phyloP scores from a whole-genome alignment of 2,329 filamentous ascomycete genomes.

The Eurotiales sp. region DNA sequence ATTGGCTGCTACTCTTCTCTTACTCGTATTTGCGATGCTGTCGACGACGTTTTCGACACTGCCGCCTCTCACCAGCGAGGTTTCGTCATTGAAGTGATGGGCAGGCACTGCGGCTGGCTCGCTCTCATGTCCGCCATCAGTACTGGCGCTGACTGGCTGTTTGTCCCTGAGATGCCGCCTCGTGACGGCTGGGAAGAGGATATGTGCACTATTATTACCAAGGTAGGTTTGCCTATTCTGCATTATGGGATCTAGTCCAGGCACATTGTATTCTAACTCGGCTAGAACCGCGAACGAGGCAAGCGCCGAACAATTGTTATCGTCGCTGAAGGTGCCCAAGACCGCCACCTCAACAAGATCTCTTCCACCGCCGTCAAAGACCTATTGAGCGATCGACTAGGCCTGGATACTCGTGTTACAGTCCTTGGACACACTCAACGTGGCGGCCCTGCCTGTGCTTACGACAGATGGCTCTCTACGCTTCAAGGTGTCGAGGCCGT shows the following conservation, averaged over 20 bases:
- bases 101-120: constrained; percentile 94
- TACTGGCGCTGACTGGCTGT: constrained; percentile 92
- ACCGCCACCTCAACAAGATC: constrained; percentile 79
- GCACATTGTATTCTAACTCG: constrained; percentile 21
- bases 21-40: constrained; percentile 86
- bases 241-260: too few relatives aligned
- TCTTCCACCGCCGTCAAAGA: constrained; percentile 77
- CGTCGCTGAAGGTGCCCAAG: constrained; percentile 90
- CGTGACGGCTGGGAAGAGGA: constrained; percentile 82
- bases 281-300: constrained; percentile 73
- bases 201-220: constrained; percentile 74
- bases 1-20: constrained; percentile 96
- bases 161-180: constrained; percentile 92
- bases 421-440: constrained; percentile 96
- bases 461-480: constrained; percentile 89
- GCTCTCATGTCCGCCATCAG: constrained; percentile 94
- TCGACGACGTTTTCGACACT: constrained; percentile 89
- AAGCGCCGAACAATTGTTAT: constrained; percentile 99
- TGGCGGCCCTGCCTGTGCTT: constrained; percentile 86
- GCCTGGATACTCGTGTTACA: constrained; percentile 87
- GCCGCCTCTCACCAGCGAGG: constrained; percentile 94
- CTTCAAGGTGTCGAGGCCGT: constrained; percentile 93
- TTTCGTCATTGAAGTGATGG: constrained; percentile 98
- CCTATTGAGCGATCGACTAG: constrained; percentile 75
- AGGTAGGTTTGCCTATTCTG: constrained; percentile 47